phyloP scores from a whole-genome alignment of 257 asterid species.

The Lavandula angustifolia region DNA sequence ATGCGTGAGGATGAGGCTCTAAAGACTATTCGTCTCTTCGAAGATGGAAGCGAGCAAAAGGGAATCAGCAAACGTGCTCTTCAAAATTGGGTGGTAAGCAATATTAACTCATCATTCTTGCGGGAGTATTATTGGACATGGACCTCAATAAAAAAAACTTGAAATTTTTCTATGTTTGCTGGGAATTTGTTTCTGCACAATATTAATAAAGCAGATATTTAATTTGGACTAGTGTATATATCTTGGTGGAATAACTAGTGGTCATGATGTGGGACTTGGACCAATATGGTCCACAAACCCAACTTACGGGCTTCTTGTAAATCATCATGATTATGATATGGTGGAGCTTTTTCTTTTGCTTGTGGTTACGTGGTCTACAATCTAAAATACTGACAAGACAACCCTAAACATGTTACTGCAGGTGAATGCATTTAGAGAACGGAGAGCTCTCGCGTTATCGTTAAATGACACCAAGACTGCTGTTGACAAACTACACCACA shows the following conservation, averaged over 20 bases:
- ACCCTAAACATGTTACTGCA: slow-evolving; percentile 25
- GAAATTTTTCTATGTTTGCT: background rate
- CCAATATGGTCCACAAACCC: background rate
- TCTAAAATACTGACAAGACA: background rate
- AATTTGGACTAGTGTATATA: background rate
- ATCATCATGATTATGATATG: slow-evolving; percentile 5
- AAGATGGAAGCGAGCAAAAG: slow-evolving; percentile 65
- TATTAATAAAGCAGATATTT: background rate
- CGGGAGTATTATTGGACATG: too few relatives aligned
- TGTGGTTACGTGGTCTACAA: slow-evolving; percentile 6
- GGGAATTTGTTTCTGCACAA: background rate
- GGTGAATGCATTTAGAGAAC: slow-evolving; percentile 88
- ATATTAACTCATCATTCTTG: slow-evolving; percentile 1
- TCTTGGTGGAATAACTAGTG: background rate
- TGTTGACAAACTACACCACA: slow-evolving; percentile 82
- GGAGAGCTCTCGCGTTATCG: slow-evolving; percentile 89
- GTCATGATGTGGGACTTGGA: background rate
- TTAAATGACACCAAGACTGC: slow-evolving; percentile 97
- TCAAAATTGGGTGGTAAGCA: slow-evolving; percentile 86
- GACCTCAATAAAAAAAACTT: background rate
- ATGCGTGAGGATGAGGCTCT: slow-evolving; percentile 83
- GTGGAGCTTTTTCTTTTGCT: slow-evolving; percentile 13
- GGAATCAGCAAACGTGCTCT: slow-evolving; percentile 80
- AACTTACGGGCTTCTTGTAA: background rate
- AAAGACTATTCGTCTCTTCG: slow-evolving; percentile 67